Percentiles rank a stretch among this genome's conserved stretches.
Conservation (phyloP, 352 stramenopile genomes). For the Phytophthora hibernalis region DNA sequence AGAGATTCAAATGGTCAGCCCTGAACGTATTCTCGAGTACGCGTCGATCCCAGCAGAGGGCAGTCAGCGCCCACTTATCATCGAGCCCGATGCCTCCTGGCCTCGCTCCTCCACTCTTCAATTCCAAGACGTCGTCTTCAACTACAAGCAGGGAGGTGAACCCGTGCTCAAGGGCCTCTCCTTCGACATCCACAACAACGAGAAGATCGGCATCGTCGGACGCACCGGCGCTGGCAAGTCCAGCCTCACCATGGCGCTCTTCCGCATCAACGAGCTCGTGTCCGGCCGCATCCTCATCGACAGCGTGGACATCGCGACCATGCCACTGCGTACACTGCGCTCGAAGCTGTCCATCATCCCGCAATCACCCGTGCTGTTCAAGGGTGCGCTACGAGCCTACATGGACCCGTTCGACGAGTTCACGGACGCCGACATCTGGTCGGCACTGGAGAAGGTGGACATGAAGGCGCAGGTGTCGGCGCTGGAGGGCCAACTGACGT, state of each 20-base stretch:
- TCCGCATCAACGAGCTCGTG: constrained; percentile 85
- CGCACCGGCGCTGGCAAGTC: constrained; percentile 89
- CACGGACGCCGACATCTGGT: constrained; percentile 74
- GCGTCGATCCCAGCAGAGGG: constrained; percentile 34
- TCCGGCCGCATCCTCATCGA: constrained; percentile 58
- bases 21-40: constrained; percentile 59
- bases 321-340: constrained; percentile 41
- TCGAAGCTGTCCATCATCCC: constrained; percentile 51
- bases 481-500: constrained; percentile 29
- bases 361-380: constrained; percentile 91
- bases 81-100: constrained; percentile 54
- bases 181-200: constrained; percentile 59
- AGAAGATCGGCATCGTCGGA: constrained; percentile 89
- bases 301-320: constrained; percentile 42
- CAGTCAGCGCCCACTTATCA: constrained; percentile 19
- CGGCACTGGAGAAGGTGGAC: constrained; percentile 77
- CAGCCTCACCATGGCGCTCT: constrained; percentile 86
- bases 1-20: constrained; percentile 65
- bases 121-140: constrained; percentile 86
- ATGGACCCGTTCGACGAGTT: constrained; percentile 91
- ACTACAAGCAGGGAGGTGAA: constrained; percentile 68
- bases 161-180: constrained; percentile 61
- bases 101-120: constrained; percentile 68
- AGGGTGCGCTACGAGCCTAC: constrained; percentile 86
- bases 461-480: constrained; percentile 51